Evolutionary conservation across 176 grass and related monocot genomes (phyloP).

Genomic region (Oryza rufipogon): DNA sequence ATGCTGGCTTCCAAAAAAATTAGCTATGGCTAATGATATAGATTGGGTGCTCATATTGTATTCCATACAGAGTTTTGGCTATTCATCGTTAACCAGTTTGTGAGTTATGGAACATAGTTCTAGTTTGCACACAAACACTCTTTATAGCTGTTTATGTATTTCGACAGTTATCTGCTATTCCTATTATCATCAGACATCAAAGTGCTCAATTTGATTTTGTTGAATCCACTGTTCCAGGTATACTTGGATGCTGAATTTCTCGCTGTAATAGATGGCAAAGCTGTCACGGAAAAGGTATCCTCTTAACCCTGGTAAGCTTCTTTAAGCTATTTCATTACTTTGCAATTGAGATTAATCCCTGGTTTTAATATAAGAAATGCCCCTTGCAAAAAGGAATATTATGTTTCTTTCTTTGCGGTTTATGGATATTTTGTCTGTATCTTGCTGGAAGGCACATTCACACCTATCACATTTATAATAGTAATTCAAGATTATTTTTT

Average conservation of each 20-base stretch:
- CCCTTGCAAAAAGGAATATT: slow-evolving; percentile 13
- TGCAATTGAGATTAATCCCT: slow-evolving; percentile 12
- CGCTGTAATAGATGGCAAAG: slow-evolving; percentile 44
- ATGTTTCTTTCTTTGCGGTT: slow-evolving; percentile 23
- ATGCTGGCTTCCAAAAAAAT: slow-evolving; percentile 23
- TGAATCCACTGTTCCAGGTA: slow-evolving; percentile 47
- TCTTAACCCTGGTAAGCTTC: slow-evolving; percentile 61
- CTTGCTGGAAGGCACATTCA: slow-evolving; percentile 13
- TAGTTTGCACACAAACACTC: slow-evolving; percentile 11
- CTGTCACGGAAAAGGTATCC: slow-evolving; percentile 71
- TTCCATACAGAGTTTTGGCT: slow-evolving; percentile 10
- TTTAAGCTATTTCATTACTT: slow-evolving; percentile 38
- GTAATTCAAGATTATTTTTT: slow-evolving; percentile 17
- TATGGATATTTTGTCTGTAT: slow-evolving; percentile 3
- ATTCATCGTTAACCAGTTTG: slow-evolving; percentile 16
- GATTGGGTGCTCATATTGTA: slow-evolving; percentile 13
- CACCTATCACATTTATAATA: not conserved
- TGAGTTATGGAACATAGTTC: slow-evolving; percentile 8
- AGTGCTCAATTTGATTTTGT: slow-evolving; percentile 35
- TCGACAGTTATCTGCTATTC: slow-evolving; percentile 20
- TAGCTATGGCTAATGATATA: slow-evolving; percentile 14
- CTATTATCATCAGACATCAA: slow-evolving; percentile 26
- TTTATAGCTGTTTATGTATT: slow-evolving; percentile 4
- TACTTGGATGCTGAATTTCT: slow-evolving; percentile 74
- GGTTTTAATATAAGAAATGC: slow-evolving; percentile 4